Conservation (phyloP, 768 basidiomycete genomes). For the Tricholoma flavovirens region DNA sequence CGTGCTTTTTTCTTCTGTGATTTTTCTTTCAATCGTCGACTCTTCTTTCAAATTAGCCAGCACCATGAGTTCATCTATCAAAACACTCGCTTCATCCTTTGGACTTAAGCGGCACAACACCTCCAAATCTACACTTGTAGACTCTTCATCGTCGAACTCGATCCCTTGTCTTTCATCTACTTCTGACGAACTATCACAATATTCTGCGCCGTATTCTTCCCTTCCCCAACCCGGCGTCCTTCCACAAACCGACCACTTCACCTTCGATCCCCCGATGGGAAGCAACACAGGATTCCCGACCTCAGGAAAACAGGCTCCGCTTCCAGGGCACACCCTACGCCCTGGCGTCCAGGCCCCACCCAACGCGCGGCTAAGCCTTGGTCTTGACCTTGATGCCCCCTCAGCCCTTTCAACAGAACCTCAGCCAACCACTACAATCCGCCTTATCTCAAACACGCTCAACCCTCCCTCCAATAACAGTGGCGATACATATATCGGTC, state of each 20-base stretch:
- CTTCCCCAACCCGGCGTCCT: constrained; percentile 27
- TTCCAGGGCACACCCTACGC: constrained; percentile 55
- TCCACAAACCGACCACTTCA: constrained; percentile 47
- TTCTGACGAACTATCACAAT: constrained; percentile 34
- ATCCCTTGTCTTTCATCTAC: constrained; percentile 20
- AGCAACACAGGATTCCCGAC: neutral
- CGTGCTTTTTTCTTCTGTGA: constrained; percentile 16
- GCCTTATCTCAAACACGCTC: constrained; percentile 38
- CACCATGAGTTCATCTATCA: constrained; percentile 68
- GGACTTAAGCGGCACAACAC: constrained; percentile 55
- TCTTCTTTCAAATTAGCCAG: constrained; percentile 34
- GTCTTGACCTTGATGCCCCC: constrained; percentile 33
- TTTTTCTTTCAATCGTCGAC: constrained; percentile 8
- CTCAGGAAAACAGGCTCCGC: constrained; percentile 35
- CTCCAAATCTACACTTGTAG: constrained; percentile 17
- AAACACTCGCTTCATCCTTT: constrained; percentile 68
- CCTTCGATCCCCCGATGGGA: constrained; percentile 29
- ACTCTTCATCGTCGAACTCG: constrained; percentile 17
- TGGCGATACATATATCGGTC: constrained; percentile 16
- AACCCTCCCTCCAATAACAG: constrained; percentile 19
- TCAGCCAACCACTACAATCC: constrained; percentile 47
- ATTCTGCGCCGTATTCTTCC: constrained; percentile 39
- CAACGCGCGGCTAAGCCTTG: constrained; percentile 57
- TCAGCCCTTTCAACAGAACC: constrained; percentile 33
- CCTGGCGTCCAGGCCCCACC: constrained; percentile 57